phyloP scores from a whole-genome alignment of 2,329 filamentous ascomycete species.

The Fusarium buxicola region DNA sequence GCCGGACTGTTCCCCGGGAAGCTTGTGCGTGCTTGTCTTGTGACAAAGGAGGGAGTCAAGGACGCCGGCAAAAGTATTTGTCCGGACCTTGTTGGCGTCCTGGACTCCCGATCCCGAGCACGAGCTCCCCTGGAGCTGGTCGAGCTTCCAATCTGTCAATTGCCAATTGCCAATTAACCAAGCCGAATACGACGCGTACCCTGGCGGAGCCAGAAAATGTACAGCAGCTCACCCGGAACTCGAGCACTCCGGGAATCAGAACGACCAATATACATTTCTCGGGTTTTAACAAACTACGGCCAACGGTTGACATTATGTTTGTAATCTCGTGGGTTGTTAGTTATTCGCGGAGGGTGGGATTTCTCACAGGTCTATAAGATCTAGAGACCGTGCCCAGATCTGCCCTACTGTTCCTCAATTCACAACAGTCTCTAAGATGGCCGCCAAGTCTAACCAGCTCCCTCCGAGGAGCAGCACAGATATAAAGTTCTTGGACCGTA shows the following conservation, averaged over 20 bases:
- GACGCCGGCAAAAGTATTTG: slow-evolving; percentile 26
- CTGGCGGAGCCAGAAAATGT: slow-evolving; percentile 15
- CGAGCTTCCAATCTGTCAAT: slow-evolving; percentile 24
- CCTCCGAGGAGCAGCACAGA: slow-evolving; percentile 54
- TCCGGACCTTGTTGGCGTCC: slow-evolving; percentile 22
- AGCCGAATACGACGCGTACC: slow-evolving; percentile 35
- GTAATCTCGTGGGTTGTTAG: slow-evolving; percentile 4
- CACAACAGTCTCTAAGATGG: slow-evolving; percentile 46
- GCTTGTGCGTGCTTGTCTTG: neutral
- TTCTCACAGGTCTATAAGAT: slow-evolving; percentile 13
- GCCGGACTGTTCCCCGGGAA: neutral
- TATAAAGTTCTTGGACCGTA: slow-evolving; percentile 67
- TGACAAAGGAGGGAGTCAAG: too few species aligned
- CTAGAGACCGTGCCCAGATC: slow-evolving; percentile 2
- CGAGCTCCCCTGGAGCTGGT: slow-evolving; percentile 8
- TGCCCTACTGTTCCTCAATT: slow-evolving; percentile 6
- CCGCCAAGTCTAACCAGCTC: slow-evolving; percentile 44
- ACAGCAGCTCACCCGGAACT: slow-evolving; percentile 40
- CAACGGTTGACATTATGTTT: slow-evolving; percentile 19
- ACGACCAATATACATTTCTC: slow-evolving; percentile 11
- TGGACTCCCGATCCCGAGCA: slow-evolving; percentile 9
- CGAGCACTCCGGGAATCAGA: slow-evolving; percentile 36
- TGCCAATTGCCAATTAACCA: slow-evolving; percentile 12
- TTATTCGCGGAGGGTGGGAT: neutral
- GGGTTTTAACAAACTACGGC: slow-evolving; percentile 1